A percentile compares a stretch with the other conserved stretches of the same genome.
Evolutionary conservation across 2,329 filamentous ascomycete genomes (phyloP).

Genomic region (Claviceps capensis): DNA sequence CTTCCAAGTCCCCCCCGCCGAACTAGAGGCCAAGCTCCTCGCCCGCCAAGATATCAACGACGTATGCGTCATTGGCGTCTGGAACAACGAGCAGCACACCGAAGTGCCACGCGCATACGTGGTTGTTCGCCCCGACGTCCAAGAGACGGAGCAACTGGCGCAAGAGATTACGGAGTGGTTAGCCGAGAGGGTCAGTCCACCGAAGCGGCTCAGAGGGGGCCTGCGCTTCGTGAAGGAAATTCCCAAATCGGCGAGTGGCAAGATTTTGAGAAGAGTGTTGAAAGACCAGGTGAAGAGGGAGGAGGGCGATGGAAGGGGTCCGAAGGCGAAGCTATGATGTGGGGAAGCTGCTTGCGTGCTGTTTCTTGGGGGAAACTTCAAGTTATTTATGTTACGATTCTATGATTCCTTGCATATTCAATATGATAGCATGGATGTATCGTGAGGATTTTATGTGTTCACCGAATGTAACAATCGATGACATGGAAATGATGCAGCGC

Average conservation of each 20-base stretch:
- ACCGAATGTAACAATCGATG: too few species aligned
- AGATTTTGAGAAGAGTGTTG: slow-evolving; percentile 36
- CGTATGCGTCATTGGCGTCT: slow-evolving; percentile 51
- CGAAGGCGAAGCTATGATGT: slow-evolving; percentile 23
- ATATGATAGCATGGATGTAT: too few species aligned
- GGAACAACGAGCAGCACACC: slow-evolving; percentile 44
- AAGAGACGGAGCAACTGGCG: slow-evolving; percentile 19
- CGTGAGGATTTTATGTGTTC: too few species aligned
- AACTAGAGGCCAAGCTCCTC: slow-evolving; percentile 40
- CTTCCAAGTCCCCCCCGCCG: slow-evolving; percentile 56
- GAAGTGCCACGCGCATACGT: slow-evolving; percentile 48
- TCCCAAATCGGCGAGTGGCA: slow-evolving; percentile 51
- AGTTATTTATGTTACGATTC: too few species aligned
- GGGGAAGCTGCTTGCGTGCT: not conserved
- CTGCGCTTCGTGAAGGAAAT: slow-evolving; percentile 54
- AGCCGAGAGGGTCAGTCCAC: slow-evolving; percentile 45
- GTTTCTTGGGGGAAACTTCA: not conserved
- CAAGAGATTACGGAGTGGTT: slow-evolving; percentile 24
- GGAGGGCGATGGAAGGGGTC: slow-evolving; percentile 13
- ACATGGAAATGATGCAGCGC: too few species aligned
- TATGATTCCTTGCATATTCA: too few species aligned
- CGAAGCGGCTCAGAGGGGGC: slow-evolving; percentile 59
- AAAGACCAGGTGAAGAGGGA: slow-evolving; percentile 27
- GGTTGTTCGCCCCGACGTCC: slow-evolving; percentile 22
- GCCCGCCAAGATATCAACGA: slow-evolving; percentile 35